Evolutionary conservation across 768 basidiomycete genomes (phyloP), one percentile per base, ranked within the genome.

Genomic region (Galerina marginata): DNA sequence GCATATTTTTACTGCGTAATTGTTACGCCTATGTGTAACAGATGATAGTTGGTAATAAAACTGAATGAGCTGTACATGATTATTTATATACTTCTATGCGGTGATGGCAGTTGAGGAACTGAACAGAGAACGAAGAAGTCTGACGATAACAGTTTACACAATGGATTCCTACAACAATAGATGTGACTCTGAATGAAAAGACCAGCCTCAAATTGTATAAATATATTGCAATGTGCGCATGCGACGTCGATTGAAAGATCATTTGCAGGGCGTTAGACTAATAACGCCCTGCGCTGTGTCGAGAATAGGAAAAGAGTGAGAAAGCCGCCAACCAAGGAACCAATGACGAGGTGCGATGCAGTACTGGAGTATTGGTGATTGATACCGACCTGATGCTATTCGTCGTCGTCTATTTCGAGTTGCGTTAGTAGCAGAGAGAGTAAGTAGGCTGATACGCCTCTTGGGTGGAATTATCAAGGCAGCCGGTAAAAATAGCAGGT

Each of bases 251-350:
- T 6, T 29, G 29, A 29, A 29, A 29, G 6, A 6, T 6, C 29
- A 29, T 29, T 6, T 29, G 29, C 29, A 29, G 29, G 29, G 6
- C 6, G 2, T 16, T 58, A 65, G 50, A 69, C 71, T n/a, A 77
- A 55, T 56, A 77, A 59, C 59, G 71, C 71, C 67, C 69, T 69
- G 59, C 73, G 72, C 54, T 75, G 75, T 38, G 75, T 71, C 12
- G 72, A 69, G 47, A 77, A 66, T 9, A 77, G 51, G 51, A 72
- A 70, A 15, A 74, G 61, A 6, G 75, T 77, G 39, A 74, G 63
- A 56, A 75, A 71, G 75, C n/a, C 73, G 20, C 75, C 75, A 45
- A 75, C 67, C 50, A 90, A 74, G 65, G 89, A 84, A 39, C 88
- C 88, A 20, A 86, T 76, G 25, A 79, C 75, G 15, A 79, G 59